A percentile compares a stretch with the other conserved stretches of the same genome.
These are phyloP conservation scores for Termitomyces sp. DNA, from an alignment of 768 basidiomycete species.

Conservation along the genomic window DNA sequence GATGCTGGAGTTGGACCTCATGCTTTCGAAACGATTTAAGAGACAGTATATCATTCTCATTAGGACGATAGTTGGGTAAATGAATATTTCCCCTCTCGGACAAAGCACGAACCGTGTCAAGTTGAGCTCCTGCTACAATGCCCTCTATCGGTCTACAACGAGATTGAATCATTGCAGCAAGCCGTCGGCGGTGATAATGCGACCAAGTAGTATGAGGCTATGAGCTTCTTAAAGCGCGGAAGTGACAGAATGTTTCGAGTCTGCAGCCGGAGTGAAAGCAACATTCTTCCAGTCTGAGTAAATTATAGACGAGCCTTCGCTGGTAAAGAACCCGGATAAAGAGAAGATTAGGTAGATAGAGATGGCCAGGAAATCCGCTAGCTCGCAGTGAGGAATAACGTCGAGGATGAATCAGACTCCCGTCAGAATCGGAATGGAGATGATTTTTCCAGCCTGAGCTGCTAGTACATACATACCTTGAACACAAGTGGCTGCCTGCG, in stretches of 20 bases:
- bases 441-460: too few relatives aligned
- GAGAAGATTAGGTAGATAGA: too few relatives aligned
- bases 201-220: too few relatives aligned
- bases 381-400: too few relatives aligned
- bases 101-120: conserved; percentile 2
- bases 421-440: too few relatives aligned
- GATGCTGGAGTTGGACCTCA: not conserved
- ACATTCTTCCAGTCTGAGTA: not conserved
- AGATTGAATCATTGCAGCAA: too few relatives aligned
- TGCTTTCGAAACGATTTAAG: not conserved
- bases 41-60: not conserved
- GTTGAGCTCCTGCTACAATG: not conserved
- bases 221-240: too few relatives aligned
- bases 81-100: not conserved
- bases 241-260: not conserved
- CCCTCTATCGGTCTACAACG: too few relatives aligned
- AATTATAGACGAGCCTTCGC: not conserved
- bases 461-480: too few relatives aligned
- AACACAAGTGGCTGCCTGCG: not conserved
- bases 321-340: not conserved
- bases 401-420: too few relatives aligned
- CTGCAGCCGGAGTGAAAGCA: not conserved
- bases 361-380: too few relatives aligned
- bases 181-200: too few relatives aligned
- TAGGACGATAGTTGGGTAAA: not conserved